Base-by-base conservation (phyloP, 768 basidiomycete genomes). In the Boletus vermiculosoides region DNA sequence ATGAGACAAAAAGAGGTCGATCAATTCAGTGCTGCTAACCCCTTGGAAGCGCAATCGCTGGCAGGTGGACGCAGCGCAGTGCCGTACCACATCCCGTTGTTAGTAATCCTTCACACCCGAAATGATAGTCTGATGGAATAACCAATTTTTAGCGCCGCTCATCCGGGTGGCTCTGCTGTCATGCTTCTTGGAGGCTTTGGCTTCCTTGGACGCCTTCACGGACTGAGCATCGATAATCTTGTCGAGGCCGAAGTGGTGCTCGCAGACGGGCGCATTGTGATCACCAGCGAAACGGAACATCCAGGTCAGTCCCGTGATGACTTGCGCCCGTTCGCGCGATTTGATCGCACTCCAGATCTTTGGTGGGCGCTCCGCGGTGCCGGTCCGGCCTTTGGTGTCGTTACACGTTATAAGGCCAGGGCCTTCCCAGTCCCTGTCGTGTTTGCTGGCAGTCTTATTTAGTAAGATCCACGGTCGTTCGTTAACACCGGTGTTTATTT, bases 161-260 rank as follows among this genome's bases (percentile, higher is more conserved):
- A 92, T 63, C 90, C 91, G 4, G 85, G 82, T 4, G 88, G 90
- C 16, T 88, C 88, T 52, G 85, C 86, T 11, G 83, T 88, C 56
- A 88, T 92, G 88, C 74, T 92, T 57, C 79, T 90, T 4, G 93
- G 90, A 18, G 94, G 94, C 1, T 96, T 96, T 65, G 94, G 94
- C 1, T 87, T 96, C 74, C 76, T 94, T 44, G 86, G 90, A 50
- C 81, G 94, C 50, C 73, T 93, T 63, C 83, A 87, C 59, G 94
- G 94, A 7, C 77, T 97, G 53, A 94, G 91, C 56, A 83, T 94
- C 67, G 94, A 98, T 70, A 92, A 90, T 67, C 75, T 96, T 25
- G 88, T 95, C 6, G 94, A 97, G 66, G 88, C 90, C 0, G 94
- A 98, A 72, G 86, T 94, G 74, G 94, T 97, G 2, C 79, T 94